phyloP scores from a whole-genome alignment of 2,329 filamentous ascomycete genomes.

The Escovopsis sp. region DNA sequence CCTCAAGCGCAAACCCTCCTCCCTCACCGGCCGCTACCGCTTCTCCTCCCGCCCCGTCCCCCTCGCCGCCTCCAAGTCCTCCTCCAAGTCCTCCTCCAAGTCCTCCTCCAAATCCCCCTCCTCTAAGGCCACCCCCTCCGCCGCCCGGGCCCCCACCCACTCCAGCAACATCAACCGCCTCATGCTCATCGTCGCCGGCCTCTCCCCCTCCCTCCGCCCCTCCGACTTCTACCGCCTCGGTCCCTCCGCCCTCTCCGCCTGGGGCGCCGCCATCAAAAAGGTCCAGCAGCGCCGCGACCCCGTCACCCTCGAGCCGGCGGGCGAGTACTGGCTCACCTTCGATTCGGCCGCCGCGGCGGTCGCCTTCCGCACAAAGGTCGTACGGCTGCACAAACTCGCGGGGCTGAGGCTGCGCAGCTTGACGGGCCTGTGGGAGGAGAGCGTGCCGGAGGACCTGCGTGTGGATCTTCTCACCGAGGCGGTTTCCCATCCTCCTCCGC shows the following conservation, averaged over 20 bases:
- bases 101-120: no score
- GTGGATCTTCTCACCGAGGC: background rate
- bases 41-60: no score
- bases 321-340: conserved; percentile 58
- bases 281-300: conserved; percentile 51
- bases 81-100: no score
- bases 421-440: conserved; percentile 16
- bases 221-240: conserved; percentile 58
- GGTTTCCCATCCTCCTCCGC: no score
- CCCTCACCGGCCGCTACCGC: no score
- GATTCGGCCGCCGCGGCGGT: conserved; percentile 39
- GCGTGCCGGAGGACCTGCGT: conserved; percentile 13
- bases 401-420: conserved; percentile 15
- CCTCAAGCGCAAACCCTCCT: background rate
- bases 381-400: conserved; percentile 18
- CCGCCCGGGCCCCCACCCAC: no score
- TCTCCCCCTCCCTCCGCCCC: conserved; percentile 43
- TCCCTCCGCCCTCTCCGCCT: conserved; percentile 49
- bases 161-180: conserved; percentile 2
- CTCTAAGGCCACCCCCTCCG: no score
- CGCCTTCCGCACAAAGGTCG: conserved; percentile 35
- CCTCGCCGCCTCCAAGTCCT: no score
- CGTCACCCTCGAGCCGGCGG: conserved; percentile 44
- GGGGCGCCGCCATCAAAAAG: conserved; percentile 47
- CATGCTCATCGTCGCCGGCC: conserved; percentile 42